phyloP scores from a whole-genome alignment of 352 stramenopile genomes.

The Pythium phragmitis region DNA sequence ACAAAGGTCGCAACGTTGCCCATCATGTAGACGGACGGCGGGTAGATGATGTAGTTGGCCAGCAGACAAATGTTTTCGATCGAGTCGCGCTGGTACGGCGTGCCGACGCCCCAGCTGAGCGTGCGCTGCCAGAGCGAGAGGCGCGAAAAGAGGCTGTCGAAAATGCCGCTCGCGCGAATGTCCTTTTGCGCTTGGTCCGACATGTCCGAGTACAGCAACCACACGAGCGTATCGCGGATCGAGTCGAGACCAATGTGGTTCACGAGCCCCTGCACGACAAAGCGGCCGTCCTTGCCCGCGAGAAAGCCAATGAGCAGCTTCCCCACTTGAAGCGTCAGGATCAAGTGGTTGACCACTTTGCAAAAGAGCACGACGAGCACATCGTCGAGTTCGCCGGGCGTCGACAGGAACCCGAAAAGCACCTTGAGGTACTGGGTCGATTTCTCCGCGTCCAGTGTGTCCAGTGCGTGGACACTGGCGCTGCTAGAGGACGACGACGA shows the following conservation, averaged over 20 bases:
- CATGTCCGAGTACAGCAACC: slow-evolving; percentile 85
- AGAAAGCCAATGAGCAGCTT: slow-evolving; percentile 68
- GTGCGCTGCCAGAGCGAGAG: slow-evolving; percentile 83
- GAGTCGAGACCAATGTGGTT: slow-evolving; percentile 84
- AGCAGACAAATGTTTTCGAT: slow-evolving; percentile 86
- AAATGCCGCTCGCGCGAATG: slow-evolving; percentile 66
- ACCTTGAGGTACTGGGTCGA: slow-evolving; percentile 76
- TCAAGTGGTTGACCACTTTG: slow-evolving; percentile 85
- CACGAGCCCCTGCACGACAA: slow-evolving; percentile 74
- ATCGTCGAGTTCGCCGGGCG: slow-evolving; percentile 59
- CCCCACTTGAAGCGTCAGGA: slow-evolving; percentile 69
- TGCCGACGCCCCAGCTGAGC: slow-evolving; percentile 80
- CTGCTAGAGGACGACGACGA: background rate
- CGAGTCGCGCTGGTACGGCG: slow-evolving; percentile 81
- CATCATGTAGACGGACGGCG: slow-evolving; percentile 85
- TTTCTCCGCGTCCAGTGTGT: slow-evolving; percentile 53
- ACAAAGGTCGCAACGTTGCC: slow-evolving; percentile 82
- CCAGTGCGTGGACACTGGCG: slow-evolving; percentile 24
- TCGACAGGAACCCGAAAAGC: slow-evolving; percentile 83
- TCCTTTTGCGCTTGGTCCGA: slow-evolving; percentile 57
- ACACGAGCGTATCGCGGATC: slow-evolving; percentile 81
- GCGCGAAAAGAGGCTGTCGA: slow-evolving; percentile 74
- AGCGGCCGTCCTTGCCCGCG: slow-evolving; percentile 53
- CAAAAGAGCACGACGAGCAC: slow-evolving; percentile 84
- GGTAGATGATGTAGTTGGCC: slow-evolving; percentile 87